Evolutionary conservation across 1,284 basidiomycete species (phyloP).

Genomic region (Sanghuangporus baumii): DNA sequence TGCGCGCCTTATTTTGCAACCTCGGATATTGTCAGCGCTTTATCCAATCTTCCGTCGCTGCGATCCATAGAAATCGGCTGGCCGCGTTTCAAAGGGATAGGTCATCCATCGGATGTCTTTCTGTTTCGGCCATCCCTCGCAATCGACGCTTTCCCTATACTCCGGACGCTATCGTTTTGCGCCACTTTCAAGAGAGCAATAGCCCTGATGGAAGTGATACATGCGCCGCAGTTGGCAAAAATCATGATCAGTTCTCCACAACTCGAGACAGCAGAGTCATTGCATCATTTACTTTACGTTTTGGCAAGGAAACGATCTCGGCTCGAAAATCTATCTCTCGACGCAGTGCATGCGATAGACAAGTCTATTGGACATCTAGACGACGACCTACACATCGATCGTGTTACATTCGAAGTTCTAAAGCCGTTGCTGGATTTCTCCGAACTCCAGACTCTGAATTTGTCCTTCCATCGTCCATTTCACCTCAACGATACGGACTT

Average conservation of each 20-base stretch:
- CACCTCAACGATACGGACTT: conserved; percentile 41
- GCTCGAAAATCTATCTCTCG: conserved; percentile 36
- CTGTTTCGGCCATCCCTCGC: conserved; percentile 38
- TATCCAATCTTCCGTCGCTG: conserved; percentile 46
- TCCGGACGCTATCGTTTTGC: conserved; percentile 48
- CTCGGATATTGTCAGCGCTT: conserved; percentile 35
- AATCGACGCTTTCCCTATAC: conserved; percentile 46
- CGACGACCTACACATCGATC: conserved; percentile 24
- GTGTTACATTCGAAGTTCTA: conserved; percentile 41
- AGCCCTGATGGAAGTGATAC: conserved; percentile 37
- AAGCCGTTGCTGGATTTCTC: conserved; percentile 43
- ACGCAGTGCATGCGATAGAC: conserved; percentile 23
- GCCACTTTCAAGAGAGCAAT: conserved; percentile 38
- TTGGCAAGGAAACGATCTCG: conserved; percentile 42
- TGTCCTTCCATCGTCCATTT: conserved; percentile 49
- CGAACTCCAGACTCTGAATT: conserved; percentile 40
- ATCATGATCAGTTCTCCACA: conserved; percentile 45
- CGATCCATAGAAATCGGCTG: conserved; percentile 41
- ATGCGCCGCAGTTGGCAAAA: conserved; percentile 43
- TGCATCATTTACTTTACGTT: conserved; percentile 38
- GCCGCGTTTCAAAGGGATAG: conserved; percentile 33
- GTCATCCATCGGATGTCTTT: conserved; percentile 36
- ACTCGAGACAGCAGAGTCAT: conserved; percentile 33
- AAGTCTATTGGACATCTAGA: neutral
- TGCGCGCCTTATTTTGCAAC: conserved; percentile 51